Conservation (phyloP, 257 asterid species). For the Solanum boliviense region DNA sequence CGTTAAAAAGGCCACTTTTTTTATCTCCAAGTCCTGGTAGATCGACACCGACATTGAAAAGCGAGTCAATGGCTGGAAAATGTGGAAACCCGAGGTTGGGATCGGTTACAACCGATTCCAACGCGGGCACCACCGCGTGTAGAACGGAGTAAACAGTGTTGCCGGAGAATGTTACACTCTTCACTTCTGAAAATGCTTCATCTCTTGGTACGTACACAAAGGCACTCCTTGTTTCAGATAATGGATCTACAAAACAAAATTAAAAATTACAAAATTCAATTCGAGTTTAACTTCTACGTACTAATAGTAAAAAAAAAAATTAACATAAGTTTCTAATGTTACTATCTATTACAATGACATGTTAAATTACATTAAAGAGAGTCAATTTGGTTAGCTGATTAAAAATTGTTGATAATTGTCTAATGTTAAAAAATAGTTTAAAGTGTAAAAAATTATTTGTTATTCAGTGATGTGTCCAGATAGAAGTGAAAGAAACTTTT, state of each 20-base stretch:
- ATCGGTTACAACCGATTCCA: conserved; percentile 3
- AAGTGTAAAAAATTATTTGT: rapidly evolving
- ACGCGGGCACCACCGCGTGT: conserved; percentile 32
- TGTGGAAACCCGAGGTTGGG: conserved; percentile 22
- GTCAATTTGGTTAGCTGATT: not conserved
- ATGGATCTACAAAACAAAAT: conserved; percentile 25
- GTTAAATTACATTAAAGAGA: not conserved
- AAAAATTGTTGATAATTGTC: not conserved
- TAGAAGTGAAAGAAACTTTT: not conserved
- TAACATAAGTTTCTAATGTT: no score
- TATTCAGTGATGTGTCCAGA: not conserved
- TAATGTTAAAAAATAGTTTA: not conserved
- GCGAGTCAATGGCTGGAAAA: conserved; percentile 46
- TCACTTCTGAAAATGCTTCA: conserved; percentile 50
- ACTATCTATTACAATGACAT: not conserved
- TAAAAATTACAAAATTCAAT: not conserved
- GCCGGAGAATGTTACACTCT: conserved; percentile 26
- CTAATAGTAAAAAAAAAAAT: not conserved
- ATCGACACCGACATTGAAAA: conserved; percentile 35
- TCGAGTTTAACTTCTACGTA: not conserved
- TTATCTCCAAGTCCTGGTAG: conserved; percentile 1
- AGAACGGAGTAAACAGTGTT: conserved; percentile 33
- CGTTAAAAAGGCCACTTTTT: not conserved
- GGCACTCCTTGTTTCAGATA: conserved; percentile 30
- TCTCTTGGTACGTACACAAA: conserved; percentile 57